Evolutionary conservation across 1,284 basidiomycete genomes (phyloP).

Genomic region (Moesziomyces antarcticus): DNA sequence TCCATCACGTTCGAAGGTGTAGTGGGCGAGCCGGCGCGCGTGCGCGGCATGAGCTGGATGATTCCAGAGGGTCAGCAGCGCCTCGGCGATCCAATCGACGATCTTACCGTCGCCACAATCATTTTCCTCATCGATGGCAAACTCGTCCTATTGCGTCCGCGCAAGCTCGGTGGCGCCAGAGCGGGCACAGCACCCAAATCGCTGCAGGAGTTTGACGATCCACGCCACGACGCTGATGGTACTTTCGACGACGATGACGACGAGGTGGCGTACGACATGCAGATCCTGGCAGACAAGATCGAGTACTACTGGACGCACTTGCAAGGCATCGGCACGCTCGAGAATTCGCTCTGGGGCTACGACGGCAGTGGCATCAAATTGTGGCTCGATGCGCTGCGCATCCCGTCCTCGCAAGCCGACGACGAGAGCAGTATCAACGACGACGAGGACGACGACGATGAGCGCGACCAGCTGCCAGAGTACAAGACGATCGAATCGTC

Average conservation of each 20-base stretch:
- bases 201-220: slow-evolving; percentile 28
- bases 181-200: slow-evolving; percentile 1
- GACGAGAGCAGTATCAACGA: slow-evolving; percentile 16
- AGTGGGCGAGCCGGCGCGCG: slow-evolving; percentile 83
- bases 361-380: slow-evolving; percentile 89
- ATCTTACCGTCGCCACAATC: slow-evolving; percentile 91
- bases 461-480: slow-evolving; percentile 62
- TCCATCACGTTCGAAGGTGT: slow-evolving; percentile 95
- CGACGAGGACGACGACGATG: slow-evolving; percentile 40
- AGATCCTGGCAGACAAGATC: slow-evolving; percentile 92
- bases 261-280: slow-evolving; percentile 97
- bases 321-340: slow-evolving; percentile 87
- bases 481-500: slow-evolving; percentile 86
- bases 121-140: slow-evolving; percentile 96
- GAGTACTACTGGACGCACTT: slow-evolving; percentile 99
- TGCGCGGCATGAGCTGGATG: slow-evolving; percentile 95
- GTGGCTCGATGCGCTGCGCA: slow-evolving; percentile 93
- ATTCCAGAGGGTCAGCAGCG: slow-evolving; percentile 92
- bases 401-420: slow-evolving; percentile 70
- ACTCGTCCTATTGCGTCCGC: slow-evolving; percentile 78
- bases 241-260: slow-evolving; percentile 74
- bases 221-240: slow-evolving; percentile 10
- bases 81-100: slow-evolving; percentile 91
- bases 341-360: slow-evolving; percentile 97
- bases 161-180: slow-evolving; percentile 37